Conservation (phyloP, 2,329 filamentous ascomycete genomes). For the Scytalidium lignicola region DNA sequence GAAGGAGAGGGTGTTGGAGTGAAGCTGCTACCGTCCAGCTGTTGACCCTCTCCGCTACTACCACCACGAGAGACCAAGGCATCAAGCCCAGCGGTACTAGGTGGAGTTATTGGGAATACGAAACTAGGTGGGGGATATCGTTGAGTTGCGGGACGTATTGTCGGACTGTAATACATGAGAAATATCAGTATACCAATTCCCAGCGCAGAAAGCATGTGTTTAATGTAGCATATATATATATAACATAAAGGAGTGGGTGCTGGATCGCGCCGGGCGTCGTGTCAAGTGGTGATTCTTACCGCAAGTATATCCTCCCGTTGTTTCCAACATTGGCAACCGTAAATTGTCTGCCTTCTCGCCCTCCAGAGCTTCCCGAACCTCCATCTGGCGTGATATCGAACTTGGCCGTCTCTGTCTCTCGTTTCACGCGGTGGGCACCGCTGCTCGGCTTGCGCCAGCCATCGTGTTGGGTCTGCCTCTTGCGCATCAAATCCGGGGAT, state of each 20-base stretch:
- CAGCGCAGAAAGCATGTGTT: slow-evolving; percentile 4
- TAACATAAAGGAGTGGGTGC: too few species aligned
- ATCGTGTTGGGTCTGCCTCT: slow-evolving; percentile 21
- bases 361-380: slow-evolving; percentile 42
- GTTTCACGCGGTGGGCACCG: slow-evolving; percentile 17
- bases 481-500: slow-evolving; percentile 16
- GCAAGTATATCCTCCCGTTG: slow-evolving; percentile 76
- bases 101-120: slow-evolving; percentile 55
- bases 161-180: slow-evolving; percentile 51
- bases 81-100: slow-evolving; percentile 53
- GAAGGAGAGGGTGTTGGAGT: slow-evolving; percentile 24
- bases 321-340: slow-evolving; percentile 78
- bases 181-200: too few species aligned
- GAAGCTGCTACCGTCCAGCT: slow-evolving; percentile 25
- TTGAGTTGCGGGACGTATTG: slow-evolving; percentile 55
- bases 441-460: slow-evolving; percentile 24
- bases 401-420: slow-evolving; percentile 43
- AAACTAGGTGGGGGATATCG: slow-evolving; percentile 57
- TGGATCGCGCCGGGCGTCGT: too few species aligned
- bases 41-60: slow-evolving; percentile 14
- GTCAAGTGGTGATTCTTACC: slow-evolving; percentile 45
- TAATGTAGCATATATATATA: too few species aligned
- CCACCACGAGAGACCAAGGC: slow-evolving; percentile 30
- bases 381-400: slow-evolving; percentile 56
- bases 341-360: slow-evolving; percentile 44